These are phyloP conservation scores for Tricholomella constricta DNA, from an alignment of 768 basidiomycete species.

Conservation along the genomic window DNA sequence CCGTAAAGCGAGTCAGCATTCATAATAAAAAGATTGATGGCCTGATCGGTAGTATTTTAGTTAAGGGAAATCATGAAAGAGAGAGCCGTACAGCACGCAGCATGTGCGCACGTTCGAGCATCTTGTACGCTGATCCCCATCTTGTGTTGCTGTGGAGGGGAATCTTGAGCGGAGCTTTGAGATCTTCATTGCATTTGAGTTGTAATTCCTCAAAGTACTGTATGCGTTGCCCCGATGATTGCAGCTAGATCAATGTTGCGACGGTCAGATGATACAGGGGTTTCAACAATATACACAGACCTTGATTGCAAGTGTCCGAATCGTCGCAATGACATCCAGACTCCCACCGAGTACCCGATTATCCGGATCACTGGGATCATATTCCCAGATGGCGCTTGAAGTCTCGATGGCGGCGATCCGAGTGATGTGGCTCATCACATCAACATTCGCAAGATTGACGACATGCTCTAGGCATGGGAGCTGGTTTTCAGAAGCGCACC, in stretches of 20 bases:
- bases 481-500: not conserved
- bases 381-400: not conserved
- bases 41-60: not conserved
- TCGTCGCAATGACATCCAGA: conserved; percentile 14
- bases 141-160: conserved; percentile 21
- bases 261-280: not conserved
- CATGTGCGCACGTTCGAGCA: not conserved
- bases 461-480: not conserved
- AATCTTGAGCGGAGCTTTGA: conserved; percentile 18
- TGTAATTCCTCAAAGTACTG: conserved; percentile 25
- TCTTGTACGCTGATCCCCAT: not conserved
- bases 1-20: not conserved
- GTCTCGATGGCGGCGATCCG: not conserved
- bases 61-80: not conserved
- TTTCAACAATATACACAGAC: not conserved
- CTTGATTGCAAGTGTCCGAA: conserved; percentile 25
- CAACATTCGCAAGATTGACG: not conserved
- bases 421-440: not conserved
- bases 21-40: not conserved
- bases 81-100: not conserved
- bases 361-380: conserved; percentile 8
- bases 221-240: conserved; percentile 17
- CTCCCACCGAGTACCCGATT: conserved; percentile 26
- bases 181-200: conserved; percentile 1
- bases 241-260: conserved; percentile 5